A percentile compares a stretch with the other conserved stretches of the same genome.
Conservation (phyloP, 352 stramenopile genomes). For the Pythium pyrilobum region DNA sequence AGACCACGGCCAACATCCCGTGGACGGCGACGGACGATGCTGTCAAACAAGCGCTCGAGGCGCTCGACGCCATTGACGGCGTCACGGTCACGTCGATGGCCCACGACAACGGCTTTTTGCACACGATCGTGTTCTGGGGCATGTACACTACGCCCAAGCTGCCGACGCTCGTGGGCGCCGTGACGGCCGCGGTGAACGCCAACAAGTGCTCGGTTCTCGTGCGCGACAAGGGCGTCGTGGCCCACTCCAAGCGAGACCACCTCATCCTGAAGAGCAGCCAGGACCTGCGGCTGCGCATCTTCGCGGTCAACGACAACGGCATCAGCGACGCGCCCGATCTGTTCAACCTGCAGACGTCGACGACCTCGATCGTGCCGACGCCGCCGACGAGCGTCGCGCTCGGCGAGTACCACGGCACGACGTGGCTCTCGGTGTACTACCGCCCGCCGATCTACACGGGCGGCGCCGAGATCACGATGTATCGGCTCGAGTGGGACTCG, state of each 20-base stretch:
- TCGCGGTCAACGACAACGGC: constrained; percentile 53
- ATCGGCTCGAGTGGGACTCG: constrained; percentile 91
- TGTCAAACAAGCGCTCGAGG: constrained; percentile 41
- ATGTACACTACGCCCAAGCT: constrained; percentile 52
- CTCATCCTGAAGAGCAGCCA: constrained; percentile 51
- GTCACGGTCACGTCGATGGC: constrained; percentile 40
- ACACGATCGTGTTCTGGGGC: constrained; percentile 87
- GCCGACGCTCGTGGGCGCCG: constrained; percentile 29
- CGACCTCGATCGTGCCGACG: constrained; percentile 59
- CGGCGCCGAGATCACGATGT: constrained; percentile 86
- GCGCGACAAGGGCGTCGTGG: constrained; percentile 37
- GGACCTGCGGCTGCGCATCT: constrained; percentile 51
- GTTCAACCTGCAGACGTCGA: constrained; percentile 35
- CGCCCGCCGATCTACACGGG: constrained; percentile 82
- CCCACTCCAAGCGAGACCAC: constrained; percentile 42
- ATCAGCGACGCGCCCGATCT: constrained; percentile 34
- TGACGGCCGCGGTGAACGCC: constrained; percentile 16
- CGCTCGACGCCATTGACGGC: constrained; percentile 42
- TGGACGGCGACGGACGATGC: constrained; percentile 30
- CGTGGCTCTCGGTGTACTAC: constrained; percentile 81
- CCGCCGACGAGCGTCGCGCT: constrained; percentile 71
- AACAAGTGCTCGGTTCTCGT: constrained; percentile 37
- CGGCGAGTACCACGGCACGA: constrained; percentile 68
- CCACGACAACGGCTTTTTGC: constrained; percentile 55
- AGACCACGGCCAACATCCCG: constrained; percentile 31